These are phyloP conservation scores for Pseudopyricularia javanii DNA, from an alignment of 2,329 filamentous ascomycete genomes.

Conservation along the genomic window DNA sequence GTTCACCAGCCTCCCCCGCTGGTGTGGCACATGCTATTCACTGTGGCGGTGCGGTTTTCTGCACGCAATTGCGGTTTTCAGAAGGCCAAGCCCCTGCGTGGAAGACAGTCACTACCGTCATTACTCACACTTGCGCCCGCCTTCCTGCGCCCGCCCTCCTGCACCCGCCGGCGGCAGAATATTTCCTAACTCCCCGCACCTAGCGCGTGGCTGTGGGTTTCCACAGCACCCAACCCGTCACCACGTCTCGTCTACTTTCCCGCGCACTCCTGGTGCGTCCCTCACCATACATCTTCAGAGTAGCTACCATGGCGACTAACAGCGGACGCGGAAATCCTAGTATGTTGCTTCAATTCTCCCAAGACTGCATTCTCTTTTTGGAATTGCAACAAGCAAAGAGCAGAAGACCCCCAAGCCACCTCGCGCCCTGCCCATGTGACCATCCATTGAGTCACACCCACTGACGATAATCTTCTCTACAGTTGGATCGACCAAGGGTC, in stretches of 20 bases:
- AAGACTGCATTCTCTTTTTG: background rate
- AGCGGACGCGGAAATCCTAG: conserved; percentile 34
- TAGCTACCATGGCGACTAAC: conserved; percentile 47
- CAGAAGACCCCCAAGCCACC: background rate
- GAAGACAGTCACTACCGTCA: background rate
- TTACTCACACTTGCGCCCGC: background rate
- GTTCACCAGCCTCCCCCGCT: conserved; percentile 1
- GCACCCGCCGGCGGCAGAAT: background rate
- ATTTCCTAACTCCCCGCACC: background rate
- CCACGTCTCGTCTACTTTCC: conserved; percentile 13
- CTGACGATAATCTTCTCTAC: background rate
- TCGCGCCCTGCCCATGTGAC: background rate
- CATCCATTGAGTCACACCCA: background rate
- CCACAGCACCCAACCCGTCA: conserved; percentile 8
- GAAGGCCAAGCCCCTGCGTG: background rate
- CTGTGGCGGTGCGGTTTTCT: background rate
- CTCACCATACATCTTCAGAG: conserved; percentile 30
- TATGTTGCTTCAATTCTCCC: conserved; percentile 13
- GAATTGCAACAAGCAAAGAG: background rate
- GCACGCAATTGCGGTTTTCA: background rate
- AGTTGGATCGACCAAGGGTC: conserved; percentile 31
- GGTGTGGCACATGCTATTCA: background rate
- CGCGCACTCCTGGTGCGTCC: conserved; percentile 48
- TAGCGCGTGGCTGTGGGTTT: background rate
- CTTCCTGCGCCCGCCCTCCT: background rate